Evolutionary conservation across 225 moss, liverwort and hornwort genomes (phyloP).

Genomic region (Straminergon stramineum): DNA sequence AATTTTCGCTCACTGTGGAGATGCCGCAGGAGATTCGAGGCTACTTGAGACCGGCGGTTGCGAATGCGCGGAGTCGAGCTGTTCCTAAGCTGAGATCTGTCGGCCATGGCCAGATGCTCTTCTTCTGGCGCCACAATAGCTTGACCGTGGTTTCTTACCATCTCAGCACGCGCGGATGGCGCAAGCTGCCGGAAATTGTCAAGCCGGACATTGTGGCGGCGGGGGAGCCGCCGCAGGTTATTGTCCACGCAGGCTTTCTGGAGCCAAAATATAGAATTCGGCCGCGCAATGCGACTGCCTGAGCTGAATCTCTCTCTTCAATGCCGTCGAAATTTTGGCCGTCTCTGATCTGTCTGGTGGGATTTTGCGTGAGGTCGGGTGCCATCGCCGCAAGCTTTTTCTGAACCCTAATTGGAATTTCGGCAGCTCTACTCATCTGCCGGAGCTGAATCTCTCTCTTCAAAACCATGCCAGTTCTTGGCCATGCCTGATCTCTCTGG

Average conservation of each 20-base stretch:
- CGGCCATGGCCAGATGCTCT: slow-evolving; percentile 22
- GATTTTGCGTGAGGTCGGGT: neutral
- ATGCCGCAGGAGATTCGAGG: slow-evolving; percentile 11
- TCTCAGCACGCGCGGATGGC: slow-evolving; percentile 16
- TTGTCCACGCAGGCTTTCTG: slow-evolving; percentile 13
- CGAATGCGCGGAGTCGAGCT: neutral
- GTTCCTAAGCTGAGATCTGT: neutral
- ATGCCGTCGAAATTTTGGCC: neutral
- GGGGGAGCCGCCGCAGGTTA: neutral
- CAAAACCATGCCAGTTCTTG: too few species aligned
- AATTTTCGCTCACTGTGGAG: neutral
- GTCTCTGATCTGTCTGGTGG: neutral
- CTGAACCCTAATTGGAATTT: neutral
- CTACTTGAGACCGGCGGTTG: neutral
- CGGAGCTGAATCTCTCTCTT: neutral
- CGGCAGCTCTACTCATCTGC: neutral
- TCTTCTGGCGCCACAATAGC: slow-evolving; percentile 30
- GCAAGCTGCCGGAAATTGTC: slow-evolving; percentile 10
- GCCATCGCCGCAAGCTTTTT: neutral
- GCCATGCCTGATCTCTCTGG: neutral
- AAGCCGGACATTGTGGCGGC: neutral
- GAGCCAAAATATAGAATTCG: neutral
- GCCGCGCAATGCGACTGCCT: neutral
- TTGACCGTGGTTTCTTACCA: slow-evolving; percentile 14
- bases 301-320: slow-evolving; percentile 1